Conservation (phyloP, 2,329 filamentous ascomycete species). For the Chaetomiaceae sp. region DNA sequence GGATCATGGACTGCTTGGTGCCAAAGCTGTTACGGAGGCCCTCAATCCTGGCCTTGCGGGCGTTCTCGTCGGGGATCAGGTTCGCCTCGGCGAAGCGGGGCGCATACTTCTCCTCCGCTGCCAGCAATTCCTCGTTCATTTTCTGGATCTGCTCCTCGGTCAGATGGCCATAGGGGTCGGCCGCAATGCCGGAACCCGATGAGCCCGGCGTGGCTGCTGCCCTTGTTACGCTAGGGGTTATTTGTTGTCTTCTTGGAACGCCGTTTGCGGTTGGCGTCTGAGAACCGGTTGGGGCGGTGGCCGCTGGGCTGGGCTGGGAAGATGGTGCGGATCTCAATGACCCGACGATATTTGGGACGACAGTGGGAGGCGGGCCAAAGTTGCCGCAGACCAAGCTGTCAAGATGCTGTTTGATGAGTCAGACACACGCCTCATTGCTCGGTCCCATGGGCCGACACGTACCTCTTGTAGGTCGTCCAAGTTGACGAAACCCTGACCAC, state of each 20-base stretch:
- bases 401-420: conserved; percentile 32
- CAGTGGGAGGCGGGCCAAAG: conserved; percentile 24
- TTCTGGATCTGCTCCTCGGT: conserved; percentile 28
- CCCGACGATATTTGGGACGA: conserved; percentile 16
- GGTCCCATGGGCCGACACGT: not conserved
- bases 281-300: conserved; percentile 10
- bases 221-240: conserved; percentile 13
- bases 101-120: conserved; percentile 38
- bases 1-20: conserved; percentile 53
- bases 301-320: conserved; percentile 21
- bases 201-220: conserved; percentile 14
- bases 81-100: conserved; percentile 41
- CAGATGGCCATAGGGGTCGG: conserved; percentile 45
- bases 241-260: conserved; percentile 8
- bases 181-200: conserved; percentile 19
- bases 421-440: conserved; percentile 7
- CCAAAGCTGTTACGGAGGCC: conserved; percentile 50
- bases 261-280: conserved; percentile 13
- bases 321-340: conserved; percentile 25
- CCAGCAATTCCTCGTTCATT: conserved; percentile 37
- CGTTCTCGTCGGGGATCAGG: conserved; percentile 32
- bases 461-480: conserved; percentile 14
- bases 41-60: conserved; percentile 33
- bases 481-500: conserved; percentile 23
- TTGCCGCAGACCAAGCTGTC: conserved; percentile 45